Evolutionary conservation across 1,284 basidiomycete genomes (phyloP).

Genomic region (Boletus austroedulis): DNA sequence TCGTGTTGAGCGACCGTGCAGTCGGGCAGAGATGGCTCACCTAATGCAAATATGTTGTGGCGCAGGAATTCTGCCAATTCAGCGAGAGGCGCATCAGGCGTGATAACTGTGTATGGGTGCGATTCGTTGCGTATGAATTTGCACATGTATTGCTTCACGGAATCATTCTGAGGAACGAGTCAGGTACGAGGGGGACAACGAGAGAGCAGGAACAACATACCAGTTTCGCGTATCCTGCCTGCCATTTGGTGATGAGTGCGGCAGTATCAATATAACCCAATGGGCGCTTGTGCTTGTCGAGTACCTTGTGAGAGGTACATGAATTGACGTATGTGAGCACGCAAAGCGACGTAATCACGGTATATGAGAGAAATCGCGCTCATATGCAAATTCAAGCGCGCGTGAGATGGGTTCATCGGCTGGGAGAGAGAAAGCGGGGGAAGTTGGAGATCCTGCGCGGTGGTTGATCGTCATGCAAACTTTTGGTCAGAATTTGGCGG

Average conservation of each 20-base stretch:
- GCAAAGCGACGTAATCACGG: slow-evolving; percentile 58
- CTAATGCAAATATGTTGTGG: slow-evolving; percentile 73
- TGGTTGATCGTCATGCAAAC: not conserved
- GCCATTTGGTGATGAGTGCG: slow-evolving; percentile 72
- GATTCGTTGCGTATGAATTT: slow-evolving; percentile 71
- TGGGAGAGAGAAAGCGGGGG: slow-evolving; percentile 86
- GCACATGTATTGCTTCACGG: slow-evolving; percentile 66
- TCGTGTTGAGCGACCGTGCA: not conserved
- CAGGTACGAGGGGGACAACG: not conserved
- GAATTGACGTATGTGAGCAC: not conserved
- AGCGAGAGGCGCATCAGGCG: slow-evolving; percentile 71
- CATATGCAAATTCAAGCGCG: slow-evolving; percentile 83
- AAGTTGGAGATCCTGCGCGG: slow-evolving; percentile 75
- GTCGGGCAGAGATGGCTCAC: slow-evolving; percentile 39
- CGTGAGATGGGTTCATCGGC: slow-evolving; percentile 64
- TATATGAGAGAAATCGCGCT: slow-evolving; percentile 87
- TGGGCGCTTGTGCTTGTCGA: slow-evolving; percentile 68
- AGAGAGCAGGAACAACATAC: slow-evolving; percentile 42
- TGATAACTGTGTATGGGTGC: slow-evolving; percentile 74
- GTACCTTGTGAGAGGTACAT: slow-evolving; percentile 51
- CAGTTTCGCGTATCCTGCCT: slow-evolving; percentile 65
- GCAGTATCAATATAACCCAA: slow-evolving; percentile 82
- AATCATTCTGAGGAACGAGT: slow-evolving; percentile 49
- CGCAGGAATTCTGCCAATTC: slow-evolving; percentile 76
- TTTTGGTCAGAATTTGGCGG: slow-evolving; percentile 38